Base-by-base conservation (phyloP, 805 yeast species). In the Saturnispora galanensis region DNA sequence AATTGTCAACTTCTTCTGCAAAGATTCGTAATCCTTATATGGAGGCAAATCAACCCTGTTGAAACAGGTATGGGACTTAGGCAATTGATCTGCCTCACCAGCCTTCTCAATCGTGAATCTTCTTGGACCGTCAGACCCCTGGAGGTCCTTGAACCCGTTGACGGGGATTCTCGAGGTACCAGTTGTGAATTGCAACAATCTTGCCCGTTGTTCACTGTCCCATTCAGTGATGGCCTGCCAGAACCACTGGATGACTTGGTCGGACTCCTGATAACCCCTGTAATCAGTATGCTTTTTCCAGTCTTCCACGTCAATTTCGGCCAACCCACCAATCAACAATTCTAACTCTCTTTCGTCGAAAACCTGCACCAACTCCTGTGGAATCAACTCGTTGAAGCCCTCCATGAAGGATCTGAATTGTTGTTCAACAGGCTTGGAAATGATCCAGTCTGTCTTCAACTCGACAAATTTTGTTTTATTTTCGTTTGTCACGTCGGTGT, bases 101-200 rank as follows among this genome's bases (percentile, higher is more conserved):
- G 97, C 97, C 65, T 89, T 89, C 65, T 93, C 99, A 63, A 93
- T 90, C 6, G 99, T 93, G 66, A 93, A 93, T 62, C 97, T 79
- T 74, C 99, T 84, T 44, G 99, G 99, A 47, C 99, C 99, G 68
- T 93, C 98, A 18, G 95, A 84, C 53, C 98, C 99, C 68, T 93
- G 99, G 56, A 93, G 73, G 66, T 93, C 99, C 65, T 93, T 93
- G 74, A 93, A 93, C 35, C 99, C 99, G 65, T 90, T 93, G 52
- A 93, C 98, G 7, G 99, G 99, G 46, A 93, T 93, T 70, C 99
- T 82, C 17, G 97, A 88, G 4, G 99, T 93, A 74, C 99, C 99
- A 1, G 99, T 93, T 16, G 98, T 90, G 63, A 93, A 93, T 66
- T 93, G 99, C 54, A 93, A 70, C 62, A 93, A 71, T 65, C 98